Percentiles rank a stretch among this genome's conserved stretches.
Conservation (phyloP, 208 protist genomes). For the Angomonas deanei region DNA sequence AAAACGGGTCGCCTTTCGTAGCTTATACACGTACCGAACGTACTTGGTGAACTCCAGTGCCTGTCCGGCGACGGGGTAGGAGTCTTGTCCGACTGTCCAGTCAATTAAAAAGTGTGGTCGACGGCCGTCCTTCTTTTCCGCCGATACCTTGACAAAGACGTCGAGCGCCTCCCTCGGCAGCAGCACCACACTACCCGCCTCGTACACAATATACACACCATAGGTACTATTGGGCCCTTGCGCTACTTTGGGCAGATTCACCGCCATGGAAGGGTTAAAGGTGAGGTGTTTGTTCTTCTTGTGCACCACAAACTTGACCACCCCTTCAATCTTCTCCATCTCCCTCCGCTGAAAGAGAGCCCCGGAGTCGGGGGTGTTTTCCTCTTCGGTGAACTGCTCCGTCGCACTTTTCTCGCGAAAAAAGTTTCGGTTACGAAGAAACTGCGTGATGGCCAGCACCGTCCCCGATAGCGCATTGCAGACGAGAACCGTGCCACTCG, state of each 20-base stretch:
- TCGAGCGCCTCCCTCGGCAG: slow-evolving; percentile 48
- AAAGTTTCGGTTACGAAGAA: slow-evolving; percentile 32
- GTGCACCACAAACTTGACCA: slow-evolving; percentile 57
- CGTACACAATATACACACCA: slow-evolving; percentile 59
- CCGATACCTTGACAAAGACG: slow-evolving; percentile 36
- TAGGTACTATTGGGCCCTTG: neutral
- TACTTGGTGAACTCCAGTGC: slow-evolving; percentile 38
- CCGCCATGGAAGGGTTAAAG: slow-evolving; percentile 23
- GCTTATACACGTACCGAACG: slow-evolving; percentile 35
- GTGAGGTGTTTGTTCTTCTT: slow-evolving; percentile 8
- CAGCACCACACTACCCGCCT: slow-evolving; percentile 53
- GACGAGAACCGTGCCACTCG: slow-evolving; percentile 66
- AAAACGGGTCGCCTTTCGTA: slow-evolving; percentile 20
- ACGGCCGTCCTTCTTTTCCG: slow-evolving; percentile 38
- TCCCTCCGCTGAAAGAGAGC: neutral
- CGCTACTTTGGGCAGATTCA: neutral
- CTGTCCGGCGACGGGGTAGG: slow-evolving; percentile 61
- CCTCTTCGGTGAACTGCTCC: neutral
- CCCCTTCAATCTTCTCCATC: slow-evolving; percentile 20
- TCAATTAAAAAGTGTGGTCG: slow-evolving; percentile 55
- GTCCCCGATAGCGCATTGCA: slow-evolving; percentile 76
- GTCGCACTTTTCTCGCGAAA: neutral
- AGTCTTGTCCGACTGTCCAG: slow-evolving; percentile 41
- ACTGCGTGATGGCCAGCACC: slow-evolving; percentile 67
- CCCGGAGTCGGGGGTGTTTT: no score